phyloP scores from a whole-genome alignment of 768 basidiomycete genomes.

The Pleurotus salmoneostramineus region DNA sequence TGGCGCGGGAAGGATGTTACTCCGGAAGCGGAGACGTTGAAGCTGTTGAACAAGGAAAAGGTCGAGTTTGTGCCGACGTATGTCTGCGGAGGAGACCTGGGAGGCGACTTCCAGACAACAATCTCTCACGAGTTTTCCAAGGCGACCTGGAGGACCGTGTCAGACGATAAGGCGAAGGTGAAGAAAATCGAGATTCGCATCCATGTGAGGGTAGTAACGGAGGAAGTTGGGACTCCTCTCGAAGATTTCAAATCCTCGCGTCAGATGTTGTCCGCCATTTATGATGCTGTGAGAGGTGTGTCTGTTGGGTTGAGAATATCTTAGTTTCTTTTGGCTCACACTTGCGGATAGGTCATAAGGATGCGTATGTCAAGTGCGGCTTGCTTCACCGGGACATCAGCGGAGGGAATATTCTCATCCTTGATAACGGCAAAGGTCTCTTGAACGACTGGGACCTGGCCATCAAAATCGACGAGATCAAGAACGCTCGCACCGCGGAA shows the following conservation, averaged over 20 bases:
- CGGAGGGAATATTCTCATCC: slow-evolving; percentile 7
- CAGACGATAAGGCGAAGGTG: not conserved
- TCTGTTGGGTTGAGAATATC: not conserved
- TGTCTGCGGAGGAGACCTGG: slow-evolving; percentile 25
- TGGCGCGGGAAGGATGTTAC: slow-evolving; percentile 16
- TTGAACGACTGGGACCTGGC: slow-evolving; percentile 10
- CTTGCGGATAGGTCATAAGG: slow-evolving; percentile 1
- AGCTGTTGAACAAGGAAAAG: slow-evolving; percentile 2
- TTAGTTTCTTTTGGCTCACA: slow-evolving; percentile 7
- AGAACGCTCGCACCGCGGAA: not conserved
- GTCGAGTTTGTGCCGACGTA: slow-evolving; percentile 20
- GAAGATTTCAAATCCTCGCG: not conserved
- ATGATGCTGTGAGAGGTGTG: not conserved
- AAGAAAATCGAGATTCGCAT: not conserved
- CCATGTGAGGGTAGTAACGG: not conserved
- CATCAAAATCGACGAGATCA: not conserved
- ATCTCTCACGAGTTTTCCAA: not conserved
- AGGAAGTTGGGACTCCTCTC: not conserved
- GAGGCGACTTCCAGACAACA: not conserved
- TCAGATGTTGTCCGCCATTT: not conserved
- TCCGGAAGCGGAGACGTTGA: slow-evolving; percentile 17
- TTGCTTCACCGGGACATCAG: slow-evolving; percentile 11
- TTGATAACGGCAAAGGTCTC: not conserved
- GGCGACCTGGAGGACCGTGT: too few species aligned
- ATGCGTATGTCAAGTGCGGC: slow-evolving; percentile 3